Evolutionary conservation across 2,329 filamentous ascomycete genomes (phyloP), one percentile per base, ranked within the genome.

Genomic region (Orbilia ellipsospora): DNA sequence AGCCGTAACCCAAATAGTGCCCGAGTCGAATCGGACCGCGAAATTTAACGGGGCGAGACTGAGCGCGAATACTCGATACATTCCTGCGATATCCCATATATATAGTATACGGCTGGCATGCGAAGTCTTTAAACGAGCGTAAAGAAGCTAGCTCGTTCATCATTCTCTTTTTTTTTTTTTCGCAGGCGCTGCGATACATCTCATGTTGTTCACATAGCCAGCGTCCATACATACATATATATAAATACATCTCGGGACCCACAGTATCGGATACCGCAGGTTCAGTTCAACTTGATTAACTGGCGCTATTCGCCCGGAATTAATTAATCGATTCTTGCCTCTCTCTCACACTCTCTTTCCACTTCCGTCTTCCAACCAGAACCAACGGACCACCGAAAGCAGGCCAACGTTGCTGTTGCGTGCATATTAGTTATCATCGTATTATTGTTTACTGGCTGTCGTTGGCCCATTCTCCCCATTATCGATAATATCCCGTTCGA

Each of bases 201-300:
- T 48, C 44, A 48, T n/a, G 6, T n/a, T 18, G 8, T 12, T n/a
- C 44, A 36, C 31, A 2, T 18, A 48, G 44, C 2, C 44, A 48
- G 44, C 44, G 13, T 15, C 2, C 44, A 48, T 23, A 23, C 23
- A 23, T 23, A 23, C 23, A 23, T 23, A 36, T 36, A 36, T 10
- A 36, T 36, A 18, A 12, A 48, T 52, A 15, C 15, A 20, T 8
- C 20, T 13, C 16, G 13, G 48, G 63, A 68, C 56, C 65, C 65
- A 55, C 65, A 55, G 56, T 50, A 50, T 69, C 65, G 65, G 65
- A 69, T 56, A 36, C 65, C 65, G 57, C 40, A 42, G 56, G 40
- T 40, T 57, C 23, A 28, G 26, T 31, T 60, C 55, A 68, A 36
- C 31, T 36, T 36, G 10, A 1, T 36, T 36, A 36, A 10, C 31